Conservation (phyloP, 2,329 filamentous ascomycete species). For the Tolypocladium capitatum region DNA sequence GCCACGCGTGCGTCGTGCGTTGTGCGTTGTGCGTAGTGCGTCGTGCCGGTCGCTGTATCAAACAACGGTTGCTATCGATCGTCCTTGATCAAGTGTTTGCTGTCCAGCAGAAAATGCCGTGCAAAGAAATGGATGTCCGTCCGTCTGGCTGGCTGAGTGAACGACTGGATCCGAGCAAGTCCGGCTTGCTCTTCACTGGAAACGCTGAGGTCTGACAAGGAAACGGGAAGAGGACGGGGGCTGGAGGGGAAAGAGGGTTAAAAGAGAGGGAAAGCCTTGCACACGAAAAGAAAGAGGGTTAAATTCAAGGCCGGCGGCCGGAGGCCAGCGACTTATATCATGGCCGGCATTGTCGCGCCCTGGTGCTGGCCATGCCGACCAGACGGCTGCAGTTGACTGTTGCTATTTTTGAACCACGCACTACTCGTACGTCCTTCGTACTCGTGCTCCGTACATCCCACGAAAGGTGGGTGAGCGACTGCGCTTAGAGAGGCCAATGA, state of each 20-base stretch:
- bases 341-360: conserved; percentile 31
- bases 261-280: conserved; percentile 28
- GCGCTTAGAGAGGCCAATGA: conserved; percentile 37
- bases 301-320: conserved; percentile 26
- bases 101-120: too few relatives aligned
- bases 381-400: conserved; percentile 8
- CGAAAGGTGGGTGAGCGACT: conserved; percentile 14
- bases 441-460: conserved; percentile 15
- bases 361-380: conserved; percentile 1
- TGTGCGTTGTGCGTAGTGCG: not conserved
- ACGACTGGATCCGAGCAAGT: conserved; percentile 43
- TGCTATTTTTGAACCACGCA: conserved; percentile 25
- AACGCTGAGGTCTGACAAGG: conserved; percentile 12
- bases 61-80: not conserved
- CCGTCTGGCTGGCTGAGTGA: conserved; percentile 19
- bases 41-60: not conserved
- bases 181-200: conserved; percentile 42
- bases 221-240: conserved; percentile 13
- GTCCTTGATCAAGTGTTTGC: not conserved
- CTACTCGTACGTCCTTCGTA: too few relatives aligned
- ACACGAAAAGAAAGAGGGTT: conserved; percentile 26
- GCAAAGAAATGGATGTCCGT: not conserved
- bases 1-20: not conserved
- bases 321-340: conserved; percentile 46
- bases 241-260: conserved; percentile 21